Conservation (phyloP, 768 basidiomycete species). For the Lactarius pseudohatsudake region DNA sequence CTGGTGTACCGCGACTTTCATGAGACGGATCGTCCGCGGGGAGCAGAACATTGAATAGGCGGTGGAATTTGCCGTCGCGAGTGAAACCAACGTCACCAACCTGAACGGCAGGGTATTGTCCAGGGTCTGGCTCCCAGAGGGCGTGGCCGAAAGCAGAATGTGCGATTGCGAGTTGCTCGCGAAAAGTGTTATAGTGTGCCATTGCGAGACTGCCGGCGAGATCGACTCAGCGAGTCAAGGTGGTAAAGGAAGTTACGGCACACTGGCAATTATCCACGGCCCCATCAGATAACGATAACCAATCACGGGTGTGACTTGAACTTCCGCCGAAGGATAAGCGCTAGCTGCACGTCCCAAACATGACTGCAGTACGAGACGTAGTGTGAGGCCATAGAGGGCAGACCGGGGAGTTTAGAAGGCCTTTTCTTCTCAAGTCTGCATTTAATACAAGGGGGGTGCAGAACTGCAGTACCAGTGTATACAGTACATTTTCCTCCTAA, state of each 20-base stretch:
- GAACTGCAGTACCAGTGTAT: too few species aligned
- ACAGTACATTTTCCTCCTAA: too few species aligned
- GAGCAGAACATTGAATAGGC: not conserved
- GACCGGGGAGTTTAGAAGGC: not conserved
- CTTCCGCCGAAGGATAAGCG: not conserved
- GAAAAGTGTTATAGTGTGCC: not conserved
- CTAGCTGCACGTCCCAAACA: not conserved
- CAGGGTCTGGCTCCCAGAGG: not conserved
- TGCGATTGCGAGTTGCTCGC: not conserved
- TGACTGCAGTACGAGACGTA: not conserved
- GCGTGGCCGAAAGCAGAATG: not conserved
- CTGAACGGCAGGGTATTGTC: not conserved
- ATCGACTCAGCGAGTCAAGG: not conserved
- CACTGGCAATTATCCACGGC: not conserved
- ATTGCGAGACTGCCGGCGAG: not conserved
- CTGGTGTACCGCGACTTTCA: not conserved
- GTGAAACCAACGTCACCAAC: not conserved
- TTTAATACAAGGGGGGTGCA: too few species aligned
- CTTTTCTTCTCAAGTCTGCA: too few species aligned
- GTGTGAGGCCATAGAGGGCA: not conserved
- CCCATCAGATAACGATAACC: not conserved
- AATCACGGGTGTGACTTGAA: not conserved
- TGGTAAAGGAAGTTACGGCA: not conserved
- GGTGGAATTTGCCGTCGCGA: conserved; percentile 1
- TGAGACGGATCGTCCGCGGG: not conserved